A percentile compares a stretch with the other conserved stretches of the same genome.
Evolutionary conservation across 139 green algal genomes (phyloP).

Genomic region (Micromonas commoda): DNA sequence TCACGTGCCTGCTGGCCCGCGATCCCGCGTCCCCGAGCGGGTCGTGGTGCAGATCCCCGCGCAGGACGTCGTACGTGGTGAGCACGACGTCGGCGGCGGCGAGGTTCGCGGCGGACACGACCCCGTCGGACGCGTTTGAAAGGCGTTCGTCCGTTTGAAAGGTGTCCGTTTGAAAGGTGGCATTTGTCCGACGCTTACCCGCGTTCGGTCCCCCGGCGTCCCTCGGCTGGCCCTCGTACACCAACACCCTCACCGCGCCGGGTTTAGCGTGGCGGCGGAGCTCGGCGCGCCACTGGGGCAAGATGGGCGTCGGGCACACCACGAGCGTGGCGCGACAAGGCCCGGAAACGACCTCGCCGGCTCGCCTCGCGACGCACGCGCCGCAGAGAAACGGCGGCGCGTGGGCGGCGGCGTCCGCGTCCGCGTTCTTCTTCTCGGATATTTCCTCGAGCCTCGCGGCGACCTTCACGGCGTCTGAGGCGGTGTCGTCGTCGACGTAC

Average conservation of each 20-base stretch:
- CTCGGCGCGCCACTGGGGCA: slow-evolving; percentile 75
- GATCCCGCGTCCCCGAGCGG: neutral
- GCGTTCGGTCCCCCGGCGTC: neutral
- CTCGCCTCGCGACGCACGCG: neutral
- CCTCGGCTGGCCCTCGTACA: slow-evolving; percentile 12
- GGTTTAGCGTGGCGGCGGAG: slow-evolving; percentile 29
- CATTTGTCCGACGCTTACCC: no score
- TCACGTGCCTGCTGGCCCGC: neutral
- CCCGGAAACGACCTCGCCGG: neutral
- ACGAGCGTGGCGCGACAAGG: slow-evolving; percentile 69
- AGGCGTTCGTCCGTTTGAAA: no score
- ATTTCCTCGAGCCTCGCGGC: no score
- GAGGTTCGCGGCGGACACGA: neutral
- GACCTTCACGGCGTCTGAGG: no score
- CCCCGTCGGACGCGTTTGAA: no score
- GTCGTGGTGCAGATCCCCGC: slow-evolving; percentile 45
- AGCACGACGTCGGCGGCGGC: slow-evolving; percentile 80
- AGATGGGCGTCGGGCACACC: slow-evolving; percentile 76
- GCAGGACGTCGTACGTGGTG: slow-evolving; percentile 83
- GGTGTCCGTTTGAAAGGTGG: no score
- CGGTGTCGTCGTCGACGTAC: no score
- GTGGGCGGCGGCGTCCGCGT: neutral
- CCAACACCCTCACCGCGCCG: neutral
- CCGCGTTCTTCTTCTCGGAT: neutral
- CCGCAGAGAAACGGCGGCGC: neutral